phyloP scores from a whole-genome alignment of 2,329 filamentous ascomycete genomes.

The Trichoderma afroharzianum region DNA sequence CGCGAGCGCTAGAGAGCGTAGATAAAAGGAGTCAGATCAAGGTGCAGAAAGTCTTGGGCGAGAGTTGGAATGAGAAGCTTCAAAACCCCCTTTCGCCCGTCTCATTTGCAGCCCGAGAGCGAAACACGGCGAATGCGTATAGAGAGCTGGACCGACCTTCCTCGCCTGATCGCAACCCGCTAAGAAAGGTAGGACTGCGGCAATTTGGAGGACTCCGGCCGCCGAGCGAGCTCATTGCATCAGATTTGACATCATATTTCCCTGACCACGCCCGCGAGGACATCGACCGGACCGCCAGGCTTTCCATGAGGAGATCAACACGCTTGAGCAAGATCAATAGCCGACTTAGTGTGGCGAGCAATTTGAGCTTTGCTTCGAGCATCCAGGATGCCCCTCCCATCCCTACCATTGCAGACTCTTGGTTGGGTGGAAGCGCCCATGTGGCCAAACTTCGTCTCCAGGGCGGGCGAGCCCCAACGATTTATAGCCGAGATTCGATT shows the following conservation, averaged over 20 bases:
- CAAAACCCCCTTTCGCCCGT: constrained; percentile 84
- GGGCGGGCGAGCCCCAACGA: constrained; percentile 41
- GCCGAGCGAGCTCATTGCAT: constrained; percentile 95
- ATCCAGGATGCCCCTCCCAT: constrained; percentile 91
- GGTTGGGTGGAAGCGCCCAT: constrained; percentile 58
- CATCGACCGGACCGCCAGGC: constrained; percentile 90
- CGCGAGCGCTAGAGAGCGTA: constrained; percentile 56
- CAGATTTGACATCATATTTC: constrained; percentile 95
- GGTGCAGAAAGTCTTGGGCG: constrained; percentile 83
- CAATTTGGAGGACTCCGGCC: constrained; percentile 90
- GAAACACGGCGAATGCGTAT: constrained; percentile 59
- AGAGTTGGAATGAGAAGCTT: constrained; percentile 74
- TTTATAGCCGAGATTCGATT: constrained; percentile 75
- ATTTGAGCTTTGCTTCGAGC: constrained; percentile 86
- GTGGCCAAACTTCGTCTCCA: constrained; percentile 43
- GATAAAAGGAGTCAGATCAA: constrained; percentile 82
- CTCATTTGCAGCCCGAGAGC: constrained; percentile 66
- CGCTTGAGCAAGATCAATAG: constrained; percentile 90
- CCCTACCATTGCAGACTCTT: constrained; percentile 90
- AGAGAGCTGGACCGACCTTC: constrained; percentile 56
- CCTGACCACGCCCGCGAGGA: constrained; percentile 90
- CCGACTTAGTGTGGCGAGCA: constrained; percentile 90
- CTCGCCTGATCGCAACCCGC: constrained; percentile 44
- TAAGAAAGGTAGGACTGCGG: constrained; percentile 57
- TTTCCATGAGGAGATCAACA: constrained; percentile 86